Base-by-base conservation (phyloP, 1,139 yeast species). In the Hansenula lynferdii region DNA sequence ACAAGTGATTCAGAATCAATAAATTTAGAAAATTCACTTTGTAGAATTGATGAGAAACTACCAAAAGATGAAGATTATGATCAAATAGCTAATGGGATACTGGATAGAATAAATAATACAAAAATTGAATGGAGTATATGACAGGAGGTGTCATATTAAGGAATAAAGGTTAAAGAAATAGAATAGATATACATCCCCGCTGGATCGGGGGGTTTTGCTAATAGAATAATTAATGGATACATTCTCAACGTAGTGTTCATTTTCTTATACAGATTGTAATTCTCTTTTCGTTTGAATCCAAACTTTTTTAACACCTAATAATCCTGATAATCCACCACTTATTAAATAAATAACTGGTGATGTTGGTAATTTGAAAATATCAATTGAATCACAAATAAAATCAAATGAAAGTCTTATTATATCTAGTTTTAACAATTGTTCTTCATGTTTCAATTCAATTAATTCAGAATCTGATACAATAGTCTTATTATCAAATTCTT, bases 331-430 rank as follows among this genome's bases (percentile, higher is more conserved):
- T 57, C 58, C 48, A 60, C 51, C 54, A 51, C 35, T 43, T 51
- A 54, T 41, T 48, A 56, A 28, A 61, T 58, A 50, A 52, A 65
- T 30, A 39, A 54, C 38, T 56, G 65, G 37, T 36, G 50, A 44
- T 23, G 62, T 47, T 17, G 57, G 58, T 34, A 67, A 32, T n/a
- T 58, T 51, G 39, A 70, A 68, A 5, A 71, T 62, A 43, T 66
- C 72, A 5, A 69, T 60, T 1, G 69, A 48, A 48, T 69, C 73
- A 38, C 70, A 72, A 6, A 58, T 43, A 27, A 69, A 60, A 52
- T 72, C 77, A 40, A 69, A 69, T 1, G 56, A 21, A 9, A 67
- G 48, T 42, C 70, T 62, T 4, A 55, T 44, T 1, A 70, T 28
- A 42, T 70, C 73, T 10, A 68, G 44, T 26, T 61, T 50, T 8